These are phyloP conservation scores for Nymphaea colorata DNA, from an alignment of 164 flowering plant species.

Conservation along the genomic window DNA sequence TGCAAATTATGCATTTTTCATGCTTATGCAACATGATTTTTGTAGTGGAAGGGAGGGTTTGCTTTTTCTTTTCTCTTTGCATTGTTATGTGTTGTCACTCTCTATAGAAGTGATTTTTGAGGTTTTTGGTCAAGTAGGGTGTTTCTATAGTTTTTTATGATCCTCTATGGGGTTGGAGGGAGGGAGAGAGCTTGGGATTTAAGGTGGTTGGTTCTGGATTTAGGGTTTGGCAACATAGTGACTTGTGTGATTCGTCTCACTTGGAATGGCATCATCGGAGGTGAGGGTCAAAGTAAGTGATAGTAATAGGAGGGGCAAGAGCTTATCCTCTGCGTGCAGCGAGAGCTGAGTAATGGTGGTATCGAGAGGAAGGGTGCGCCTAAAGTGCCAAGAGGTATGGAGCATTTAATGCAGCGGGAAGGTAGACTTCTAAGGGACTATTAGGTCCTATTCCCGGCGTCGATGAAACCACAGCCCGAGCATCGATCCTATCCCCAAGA, in stretches of 20 bases:
- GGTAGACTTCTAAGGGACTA: not conserved
- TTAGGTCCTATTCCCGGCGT: too few relatives aligned
- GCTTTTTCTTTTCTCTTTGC: not conserved
- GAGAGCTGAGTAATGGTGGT: slow-evolving; percentile 23
- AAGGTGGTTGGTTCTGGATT: not conserved
- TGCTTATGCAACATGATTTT: too few relatives aligned
- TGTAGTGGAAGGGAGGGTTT: too few relatives aligned
- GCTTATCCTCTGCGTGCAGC: slow-evolving; percentile 25
- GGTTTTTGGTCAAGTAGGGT: not conserved
- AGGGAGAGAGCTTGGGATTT: not conserved
- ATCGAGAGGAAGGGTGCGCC: slow-evolving; percentile 8
- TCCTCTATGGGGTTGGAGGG: not conserved
- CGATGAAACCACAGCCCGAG: too few relatives aligned
- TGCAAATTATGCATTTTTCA: not conserved
- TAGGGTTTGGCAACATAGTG: not conserved
- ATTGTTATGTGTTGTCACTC: not conserved
- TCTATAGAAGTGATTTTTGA: not conserved
- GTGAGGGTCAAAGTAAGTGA: slow-evolving; percentile 26
- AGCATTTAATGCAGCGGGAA: slow-evolving; percentile 7
- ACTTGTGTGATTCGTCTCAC: slow-evolving; percentile 8
- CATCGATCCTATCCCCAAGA: too few relatives aligned
- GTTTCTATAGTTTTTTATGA: not conserved
- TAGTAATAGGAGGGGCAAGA: slow-evolving; percentile 22
- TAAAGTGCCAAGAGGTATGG: slow-evolving; percentile 18
- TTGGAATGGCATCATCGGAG: slow-evolving; percentile 44